Base-by-base conservation (phyloP, 148 eudicot genomes). In the Nepenthes mirabilis region DNA sequence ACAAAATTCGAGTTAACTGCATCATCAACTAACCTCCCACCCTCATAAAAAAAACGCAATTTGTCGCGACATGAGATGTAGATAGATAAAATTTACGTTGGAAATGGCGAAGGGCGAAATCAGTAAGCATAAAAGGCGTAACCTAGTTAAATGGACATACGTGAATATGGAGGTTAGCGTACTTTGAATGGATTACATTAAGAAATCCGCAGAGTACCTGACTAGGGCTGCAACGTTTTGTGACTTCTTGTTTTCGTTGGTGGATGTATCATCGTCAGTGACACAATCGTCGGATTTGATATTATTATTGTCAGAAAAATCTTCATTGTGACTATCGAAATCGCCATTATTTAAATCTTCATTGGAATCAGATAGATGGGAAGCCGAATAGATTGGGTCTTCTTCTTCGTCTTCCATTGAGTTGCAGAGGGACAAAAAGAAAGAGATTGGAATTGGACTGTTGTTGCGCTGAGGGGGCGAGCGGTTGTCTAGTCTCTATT, bases 211-310 rank as follows among this genome's bases (percentile, higher is more conserved):
- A 36, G 43, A 12, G 33, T 70, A 85, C 87, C 84, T 80, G 50
- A 85, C 67, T 59, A 85, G 83, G 60, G 84, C 84, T 43, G 68
- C 77, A 34, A 85, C 83, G 14, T 82, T 85, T 55, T 69, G 74
- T 1, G 87, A 79, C 56, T 82, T 85, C 3, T 64, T 53, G 40
- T 66, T 63, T 9, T 61, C 64, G n/a, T 66, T 14, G 37, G 54
- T 33, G 52, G 54, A 45, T 37, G 43, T 73, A 51, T 71, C 66
- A 6, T 58, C 75, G 1, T 52, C 64, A 5, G 52, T 13, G 34
- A 34, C 58, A 37, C 10, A 23, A 52, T 58, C 55, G 9, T 36
- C 61, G 45, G 45, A 40, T 34, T 56, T 45, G 1, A 14, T 53
- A 3, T 9, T 58, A 11, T 52, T 61, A 49, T 52, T 55, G 5